Evolutionary conservation across 176 grass and related monocot species (phyloP).

Genomic region (Oryza officinalis): DNA sequence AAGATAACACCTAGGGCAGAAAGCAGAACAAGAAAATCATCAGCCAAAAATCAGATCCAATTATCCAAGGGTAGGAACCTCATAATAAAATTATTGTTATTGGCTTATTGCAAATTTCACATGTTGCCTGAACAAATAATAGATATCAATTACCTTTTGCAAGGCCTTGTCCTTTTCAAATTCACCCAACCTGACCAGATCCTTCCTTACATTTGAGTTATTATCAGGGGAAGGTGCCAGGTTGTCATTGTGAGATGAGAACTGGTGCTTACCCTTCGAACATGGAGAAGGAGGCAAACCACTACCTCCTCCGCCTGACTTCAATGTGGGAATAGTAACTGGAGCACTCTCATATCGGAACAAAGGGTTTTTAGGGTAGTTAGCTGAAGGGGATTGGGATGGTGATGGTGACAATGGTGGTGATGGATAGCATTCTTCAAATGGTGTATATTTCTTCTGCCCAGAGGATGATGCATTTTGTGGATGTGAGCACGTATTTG

Average conservation of each 20-base stretch:
- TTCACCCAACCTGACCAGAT: constrained; percentile 48
- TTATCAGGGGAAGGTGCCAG: constrained; percentile 25
- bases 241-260: constrained; percentile 38
- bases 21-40: constrained; percentile 19
- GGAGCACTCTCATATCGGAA: constrained; percentile 60
- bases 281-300: constrained; percentile 44
- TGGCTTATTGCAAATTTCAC: constrained; percentile 15
- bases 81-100: constrained; percentile 2
- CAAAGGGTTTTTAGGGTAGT: constrained; percentile 44
- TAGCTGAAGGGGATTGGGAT: constrained; percentile 37
- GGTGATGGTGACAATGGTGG: constrained; percentile 47
- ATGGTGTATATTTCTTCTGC: constrained; percentile 41
- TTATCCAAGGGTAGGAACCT: constrained; percentile 8
- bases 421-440: constrained; percentile 45
- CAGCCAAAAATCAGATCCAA: constrained; percentile 25
- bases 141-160: constrained; percentile 46
- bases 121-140: constrained; percentile 30
- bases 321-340: constrained; percentile 33
- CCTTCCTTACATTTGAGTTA: constrained; percentile 32
- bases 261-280: constrained; percentile 40
- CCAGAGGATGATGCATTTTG: constrained; percentile 37
- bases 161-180: constrained; percentile 27
- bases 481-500: constrained; percentile 25
- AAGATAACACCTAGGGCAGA: constrained; percentile 50
- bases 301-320: constrained; percentile 9